Base-by-base conservation (phyloP, 2,329 filamentous ascomycete species). In the Achaetomium macrosporum region DNA sequence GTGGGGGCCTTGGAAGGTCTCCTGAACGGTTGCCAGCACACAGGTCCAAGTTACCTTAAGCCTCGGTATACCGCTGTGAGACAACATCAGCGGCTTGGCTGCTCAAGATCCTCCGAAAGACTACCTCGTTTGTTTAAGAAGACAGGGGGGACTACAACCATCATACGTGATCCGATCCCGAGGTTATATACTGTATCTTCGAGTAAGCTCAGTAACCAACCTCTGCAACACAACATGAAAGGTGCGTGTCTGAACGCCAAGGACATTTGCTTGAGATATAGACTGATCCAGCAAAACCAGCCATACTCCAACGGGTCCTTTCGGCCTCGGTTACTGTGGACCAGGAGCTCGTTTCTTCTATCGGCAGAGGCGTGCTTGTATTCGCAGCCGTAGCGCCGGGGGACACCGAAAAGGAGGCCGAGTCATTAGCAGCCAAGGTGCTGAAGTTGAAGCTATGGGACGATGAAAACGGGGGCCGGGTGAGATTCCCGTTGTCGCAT, bases 271-370 rank as follows among this genome's bases (percentile, higher is more conserved):
- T 13, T 13, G 13, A 8, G 35, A n/a, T 8, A 2, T n/a, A 16
- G 3, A n/a, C 35, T 37, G 7, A 37, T 16, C 8, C 15, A n/a
- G n/a, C 15, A 15, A 10, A 50, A 15, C 12, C 65, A 96, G 93
- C 90, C 50, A 88, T 99, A 55, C 75, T 97, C 49, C 93, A 99
- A 72, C 83, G 93, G 60, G 93, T 99, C 47, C 83, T 96, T 56
- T 97, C 91, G 41, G 92, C 92, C 56, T 96, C 92, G 8, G 93
- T 99, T 63, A 93, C 90, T 1, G 92, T 99, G 48, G 91, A 99
- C 66, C 87, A 89, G 65, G 79, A 95, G 67, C 74, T 96, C 30
- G 81, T 99, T 42, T 97, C 93, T 1, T 88, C 87, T 3, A 97
- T 99, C 64, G 89, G 90, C 55, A 88, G 86, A 70, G 93, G 93